Conservation (phyloP, 2,329 filamentous ascomycete genomes). For the Orbilia ellipsospora region DNA sequence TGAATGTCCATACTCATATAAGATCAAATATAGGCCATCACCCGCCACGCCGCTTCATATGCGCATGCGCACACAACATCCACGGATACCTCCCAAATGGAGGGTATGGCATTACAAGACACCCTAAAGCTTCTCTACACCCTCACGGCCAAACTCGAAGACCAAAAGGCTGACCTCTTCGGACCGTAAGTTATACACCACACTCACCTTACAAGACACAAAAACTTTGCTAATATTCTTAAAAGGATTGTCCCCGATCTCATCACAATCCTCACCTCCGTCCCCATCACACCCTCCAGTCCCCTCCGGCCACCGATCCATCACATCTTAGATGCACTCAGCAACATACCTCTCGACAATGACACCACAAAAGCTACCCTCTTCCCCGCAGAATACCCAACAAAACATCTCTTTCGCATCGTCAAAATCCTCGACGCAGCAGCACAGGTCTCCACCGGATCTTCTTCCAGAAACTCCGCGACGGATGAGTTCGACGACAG, state of each 20-base stretch:
- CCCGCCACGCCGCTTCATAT: slow-evolving; percentile 73
- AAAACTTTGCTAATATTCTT: neutral
- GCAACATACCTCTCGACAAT: slow-evolving; percentile 77
- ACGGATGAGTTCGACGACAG: slow-evolving; percentile 75
- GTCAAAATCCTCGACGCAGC: slow-evolving; percentile 41
- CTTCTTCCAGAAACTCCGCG: neutral
- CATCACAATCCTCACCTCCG: slow-evolving; percentile 74
- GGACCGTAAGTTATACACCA: slow-evolving; percentile 21
- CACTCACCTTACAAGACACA: neutral
- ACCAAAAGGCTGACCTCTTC: slow-evolving; percentile 27
- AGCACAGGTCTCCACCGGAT: slow-evolving; percentile 3
- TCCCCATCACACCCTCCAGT: slow-evolving; percentile 67
- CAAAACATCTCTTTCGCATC: slow-evolving; percentile 67
- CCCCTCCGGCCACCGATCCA: slow-evolving; percentile 79
- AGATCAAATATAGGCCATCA: slow-evolving; percentile 64
- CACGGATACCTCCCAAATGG: slow-evolving; percentile 67
- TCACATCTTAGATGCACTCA: slow-evolving; percentile 79
- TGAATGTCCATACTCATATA: neutral
- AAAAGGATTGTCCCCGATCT: slow-evolving; percentile 72
- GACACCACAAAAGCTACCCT: slow-evolving; percentile 64
- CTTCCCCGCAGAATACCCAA: slow-evolving; percentile 68
- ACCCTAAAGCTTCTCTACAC: slow-evolving; percentile 92
- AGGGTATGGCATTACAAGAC: slow-evolving; percentile 82
- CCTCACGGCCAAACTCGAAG: slow-evolving; percentile 66
- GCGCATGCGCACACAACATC: slow-evolving; percentile 58